Evolutionary conservation across 2,329 filamentous ascomycete genomes (phyloP).

Genomic region (Ceratocystis huliohia): DNA sequence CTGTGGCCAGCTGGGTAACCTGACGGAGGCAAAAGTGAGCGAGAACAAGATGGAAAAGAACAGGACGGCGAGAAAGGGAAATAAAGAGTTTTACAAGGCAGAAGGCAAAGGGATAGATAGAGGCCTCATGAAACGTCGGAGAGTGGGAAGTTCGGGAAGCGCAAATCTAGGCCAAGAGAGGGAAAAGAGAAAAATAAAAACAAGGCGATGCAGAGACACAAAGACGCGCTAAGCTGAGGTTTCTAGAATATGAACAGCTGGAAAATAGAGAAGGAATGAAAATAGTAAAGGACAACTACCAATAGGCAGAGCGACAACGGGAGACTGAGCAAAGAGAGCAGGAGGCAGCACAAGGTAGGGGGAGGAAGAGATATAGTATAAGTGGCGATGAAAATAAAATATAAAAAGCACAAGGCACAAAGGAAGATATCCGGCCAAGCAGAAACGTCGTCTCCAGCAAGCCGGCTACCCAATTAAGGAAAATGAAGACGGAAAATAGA

Average conservation of each 20-base stretch:
- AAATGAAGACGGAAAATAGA: constrained; percentile 1
- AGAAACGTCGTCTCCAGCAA: constrained; percentile 4
- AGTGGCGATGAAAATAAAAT: not conserved
- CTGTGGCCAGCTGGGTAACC: constrained; percentile 4
- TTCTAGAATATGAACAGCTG: constrained; percentile 19
- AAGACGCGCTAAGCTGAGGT: constrained; percentile 13
- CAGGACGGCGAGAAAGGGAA: not conserved
- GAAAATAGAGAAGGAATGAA: constrained; percentile 13
- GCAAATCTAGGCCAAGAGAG: constrained; percentile 3
- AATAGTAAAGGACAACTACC: constrained; percentile 8
- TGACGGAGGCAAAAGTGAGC: constrained; percentile 7
- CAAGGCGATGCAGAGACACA: constrained; percentile 17
- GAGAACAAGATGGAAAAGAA: not conserved
- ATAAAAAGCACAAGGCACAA: not conserved
- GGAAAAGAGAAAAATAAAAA: constrained; percentile 6
- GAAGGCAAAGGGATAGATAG: not conserved
- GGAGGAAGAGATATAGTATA: not conserved
- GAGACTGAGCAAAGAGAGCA: too few relatives aligned
- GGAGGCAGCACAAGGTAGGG: not conserved
- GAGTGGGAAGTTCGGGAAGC: not conserved
- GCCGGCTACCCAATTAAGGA: constrained; percentile 8
- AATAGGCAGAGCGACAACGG: not conserved
- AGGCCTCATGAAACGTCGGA: constrained; percentile 10
- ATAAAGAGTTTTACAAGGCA: not conserved
- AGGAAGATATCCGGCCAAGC: not conserved